Conservation (phyloP, 129 eudicot species). For the Centella asiatica region DNA sequence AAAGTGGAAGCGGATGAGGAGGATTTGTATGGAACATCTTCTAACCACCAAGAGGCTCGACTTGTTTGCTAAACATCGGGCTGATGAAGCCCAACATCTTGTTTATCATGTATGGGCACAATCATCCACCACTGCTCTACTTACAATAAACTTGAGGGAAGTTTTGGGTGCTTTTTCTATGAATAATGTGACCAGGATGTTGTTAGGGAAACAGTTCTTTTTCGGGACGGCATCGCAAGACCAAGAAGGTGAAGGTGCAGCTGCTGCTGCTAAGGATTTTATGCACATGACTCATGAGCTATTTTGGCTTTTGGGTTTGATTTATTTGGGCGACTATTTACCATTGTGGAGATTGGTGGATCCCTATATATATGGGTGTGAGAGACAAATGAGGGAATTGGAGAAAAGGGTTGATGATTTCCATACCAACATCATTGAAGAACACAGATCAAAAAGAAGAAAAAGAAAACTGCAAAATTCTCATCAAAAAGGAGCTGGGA, state of each 20-base stretch:
- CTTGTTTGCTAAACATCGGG: conserved; percentile 60
- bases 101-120: conserved; percentile 71
- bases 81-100: conserved; percentile 70
- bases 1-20: conserved; percentile 83
- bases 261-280: conserved; percentile 85
- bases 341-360: conserved; percentile 95
- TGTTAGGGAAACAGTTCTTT: conserved; percentile 87
- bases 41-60: conserved; percentile 82
- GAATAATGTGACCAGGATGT: conserved; percentile 97
- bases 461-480: too few relatives aligned
- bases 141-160: conserved; percentile 57
- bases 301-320: conserved; percentile 80
- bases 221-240: conserved; percentile 74
- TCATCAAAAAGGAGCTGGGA: too few relatives aligned
- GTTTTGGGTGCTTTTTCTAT: conserved; percentile 85
- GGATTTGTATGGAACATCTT: conserved; percentile 89
- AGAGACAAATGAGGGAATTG: conserved; percentile 88
- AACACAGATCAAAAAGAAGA: too few relatives aligned
- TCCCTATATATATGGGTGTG: conserved; percentile 88
- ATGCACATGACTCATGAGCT: conserved; percentile 90
- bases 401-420: conserved; percentile 90
- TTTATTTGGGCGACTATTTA: conserved; percentile 87
- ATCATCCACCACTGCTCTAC: too few relatives aligned
- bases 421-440: conserved; percentile 61
- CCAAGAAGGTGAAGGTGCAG: conserved; percentile 75